phyloP scores from a whole-genome alignment of 805 yeast genomes.

The Candida insectorum region DNA sequence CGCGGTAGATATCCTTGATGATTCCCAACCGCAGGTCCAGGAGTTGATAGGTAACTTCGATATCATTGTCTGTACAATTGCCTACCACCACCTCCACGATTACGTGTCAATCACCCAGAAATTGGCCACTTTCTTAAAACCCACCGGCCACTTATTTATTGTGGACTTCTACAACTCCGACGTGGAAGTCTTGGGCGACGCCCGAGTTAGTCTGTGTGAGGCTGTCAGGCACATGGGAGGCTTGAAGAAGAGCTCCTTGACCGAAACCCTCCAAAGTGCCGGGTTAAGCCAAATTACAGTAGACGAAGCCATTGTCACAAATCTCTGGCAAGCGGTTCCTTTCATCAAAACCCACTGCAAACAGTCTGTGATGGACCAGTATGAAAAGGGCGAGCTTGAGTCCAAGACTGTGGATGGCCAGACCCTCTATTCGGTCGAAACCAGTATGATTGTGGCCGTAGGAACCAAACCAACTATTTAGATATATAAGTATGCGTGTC shows the following conservation, averaged over 20 bases:
- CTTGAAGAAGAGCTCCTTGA: constrained; percentile 20
- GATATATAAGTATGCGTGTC: neutral
- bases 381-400: constrained; percentile 15
- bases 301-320: constrained; percentile 10
- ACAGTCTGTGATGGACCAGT: constrained; percentile 9
- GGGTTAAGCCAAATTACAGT: constrained; percentile 20
- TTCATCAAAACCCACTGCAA: constrained; percentile 25
- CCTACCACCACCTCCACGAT: constrained; percentile 38
- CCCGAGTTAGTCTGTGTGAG: constrained; percentile 1
- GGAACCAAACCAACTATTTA: constrained; percentile 12
- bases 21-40: constrained; percentile 2
- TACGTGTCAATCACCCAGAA: constrained; percentile 25
- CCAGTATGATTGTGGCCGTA: constrained; percentile 24
- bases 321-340: constrained; percentile 21
- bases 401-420: constrained; percentile 11
- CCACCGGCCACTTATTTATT: constrained; percentile 32
- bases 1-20: constrained; percentile 23
- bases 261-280: constrained; percentile 18
- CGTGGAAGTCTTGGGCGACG: constrained; percentile 14
- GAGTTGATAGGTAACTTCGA: constrained; percentile 24
- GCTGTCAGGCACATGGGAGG: constrained; percentile 33
- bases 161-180: constrained; percentile 38
- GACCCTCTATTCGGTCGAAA: constrained; percentile 13
- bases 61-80: constrained; percentile 30
- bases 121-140: constrained; percentile 28